phyloP scores from a whole-genome alignment of 345 rosid genomes.

The Punica granatum region DNA sequence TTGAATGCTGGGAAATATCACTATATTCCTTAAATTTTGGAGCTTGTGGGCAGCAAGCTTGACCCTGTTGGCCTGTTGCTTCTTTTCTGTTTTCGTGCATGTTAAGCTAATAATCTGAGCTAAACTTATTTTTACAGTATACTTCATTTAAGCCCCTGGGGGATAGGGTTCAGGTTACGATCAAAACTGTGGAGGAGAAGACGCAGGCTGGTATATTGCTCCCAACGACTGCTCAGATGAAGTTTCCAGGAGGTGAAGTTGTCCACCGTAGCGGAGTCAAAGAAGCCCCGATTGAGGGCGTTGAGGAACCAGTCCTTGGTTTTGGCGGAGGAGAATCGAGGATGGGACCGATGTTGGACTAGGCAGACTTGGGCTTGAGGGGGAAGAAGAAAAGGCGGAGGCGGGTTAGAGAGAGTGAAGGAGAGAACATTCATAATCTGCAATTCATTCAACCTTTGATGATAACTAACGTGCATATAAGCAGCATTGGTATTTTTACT shows the following conservation, averaged over 20 bases:
- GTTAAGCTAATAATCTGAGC: neutral
- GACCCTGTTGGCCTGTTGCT: neutral
- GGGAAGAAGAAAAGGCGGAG: conserved; percentile 80
- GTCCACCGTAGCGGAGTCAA: no score
- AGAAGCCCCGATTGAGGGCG: conserved; percentile 86
- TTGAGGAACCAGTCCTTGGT: conserved; percentile 90
- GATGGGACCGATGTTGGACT: conserved; percentile 58
- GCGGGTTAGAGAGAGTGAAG: no score
- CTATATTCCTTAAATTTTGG: no score
- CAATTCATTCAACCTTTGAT: no score
- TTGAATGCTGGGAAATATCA: no score
- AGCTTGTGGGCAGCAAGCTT: neutral
- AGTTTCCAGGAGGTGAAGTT: conserved; percentile 90
- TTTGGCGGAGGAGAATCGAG: conserved; percentile 47
- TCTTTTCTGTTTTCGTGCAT: neutral
- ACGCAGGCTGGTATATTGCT: conserved; percentile 83
- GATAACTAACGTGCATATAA: no score
- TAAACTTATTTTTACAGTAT: conserved; percentile 36
- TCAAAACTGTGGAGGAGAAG: conserved; percentile 76
- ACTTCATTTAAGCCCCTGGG: conserved; percentile 79
- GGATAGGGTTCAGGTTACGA: conserved; percentile 78
- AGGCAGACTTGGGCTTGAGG: conserved; percentile 57
- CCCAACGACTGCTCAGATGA: conserved; percentile 69
- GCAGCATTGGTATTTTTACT: no score
- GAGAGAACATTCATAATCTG: no score